A percentile compares a stretch with the other conserved stretches of the same genome.
Conservation (phyloP, 345 rosid species). For the Linum trigynum region DNA sequence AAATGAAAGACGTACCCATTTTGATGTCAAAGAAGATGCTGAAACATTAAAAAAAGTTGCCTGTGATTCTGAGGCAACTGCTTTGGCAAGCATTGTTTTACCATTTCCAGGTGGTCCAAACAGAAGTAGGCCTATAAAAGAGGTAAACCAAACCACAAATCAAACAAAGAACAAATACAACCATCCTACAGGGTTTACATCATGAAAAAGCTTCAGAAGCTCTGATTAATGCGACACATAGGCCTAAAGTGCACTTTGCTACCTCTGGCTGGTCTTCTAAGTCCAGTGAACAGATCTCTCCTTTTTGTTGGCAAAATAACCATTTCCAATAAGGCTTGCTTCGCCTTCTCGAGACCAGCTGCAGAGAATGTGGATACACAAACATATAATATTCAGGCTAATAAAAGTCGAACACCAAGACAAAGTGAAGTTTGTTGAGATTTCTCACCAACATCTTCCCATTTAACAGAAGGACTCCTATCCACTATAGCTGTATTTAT, state of each 20-base stretch:
- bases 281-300: conserved; percentile 92
- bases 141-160: background rate
- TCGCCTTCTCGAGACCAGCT: conserved; percentile 98
- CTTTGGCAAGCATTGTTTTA: conserved; percentile 98
- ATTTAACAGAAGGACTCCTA: conserved; percentile 86
- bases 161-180: background rate
- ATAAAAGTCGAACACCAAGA: background rate
- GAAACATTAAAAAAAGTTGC: conserved; percentile 96
- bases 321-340: conserved; percentile 92
- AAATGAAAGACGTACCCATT: conserved; percentile 56
- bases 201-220: conserved; percentile 4
- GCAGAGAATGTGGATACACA: conserved; percentile 19
- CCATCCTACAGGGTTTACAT: background rate
- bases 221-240: conserved; percentile 1
- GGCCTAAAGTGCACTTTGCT: conserved; percentile 10
- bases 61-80: conserved; percentile 92
- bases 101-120: conserved; percentile 99
- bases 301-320: conserved; percentile 89
- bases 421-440: background rate
- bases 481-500: conserved; percentile 83
- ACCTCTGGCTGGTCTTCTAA: conserved; percentile 95
- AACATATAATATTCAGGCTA: conserved; percentile 9
- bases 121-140: conserved; percentile 67
- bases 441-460: conserved; percentile 95
- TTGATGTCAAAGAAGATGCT: conserved; percentile 89